A percentile compares a stretch with the other conserved stretches of the same genome.
Evolutionary conservation across 371 early-diverging fungal genomes (phyloP).

Genomic region (Apophysomyces variabilis): DNA sequence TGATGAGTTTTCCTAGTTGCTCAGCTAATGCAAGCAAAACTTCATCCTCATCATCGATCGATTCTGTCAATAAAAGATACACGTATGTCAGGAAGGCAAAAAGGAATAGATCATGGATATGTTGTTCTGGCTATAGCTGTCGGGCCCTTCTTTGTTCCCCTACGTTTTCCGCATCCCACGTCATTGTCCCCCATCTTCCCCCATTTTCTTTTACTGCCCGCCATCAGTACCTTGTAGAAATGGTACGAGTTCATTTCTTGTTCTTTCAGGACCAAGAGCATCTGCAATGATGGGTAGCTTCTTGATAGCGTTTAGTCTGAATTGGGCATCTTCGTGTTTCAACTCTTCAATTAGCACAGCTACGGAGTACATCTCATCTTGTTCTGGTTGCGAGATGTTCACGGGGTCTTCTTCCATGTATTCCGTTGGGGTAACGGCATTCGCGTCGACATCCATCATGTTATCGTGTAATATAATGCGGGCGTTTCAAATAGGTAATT

Average conservation of each 20-base stretch:
- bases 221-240: conserved; percentile 87
- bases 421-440: conserved; percentile 41
- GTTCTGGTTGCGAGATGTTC: conserved; percentile 25
- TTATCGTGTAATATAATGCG: conserved; percentile 9
- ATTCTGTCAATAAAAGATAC: conserved; percentile 65
- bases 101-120: no score
- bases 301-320: conserved; percentile 91
- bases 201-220: not conserved
- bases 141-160: no score
- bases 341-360: conserved; percentile 96
- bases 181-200: not conserved
- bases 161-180: conserved; percentile 10
- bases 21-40: conserved; percentile 93
- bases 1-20: conserved; percentile 91
- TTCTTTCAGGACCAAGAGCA: conserved; percentile 94
- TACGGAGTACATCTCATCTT: conserved; percentile 71
- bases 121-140: no score
- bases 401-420: conserved; percentile 58
- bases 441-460: conserved; percentile 46
- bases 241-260: conserved; percentile 95
- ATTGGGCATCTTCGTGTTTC: conserved; percentile 94
- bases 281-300: conserved; percentile 90
- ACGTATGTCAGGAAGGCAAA: conserved; percentile 5
- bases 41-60: conserved; percentile 99
- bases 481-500: not conserved